Conservation (phyloP, 169 alveolate genomes). For the Cryptosporidium bovis region DNA sequence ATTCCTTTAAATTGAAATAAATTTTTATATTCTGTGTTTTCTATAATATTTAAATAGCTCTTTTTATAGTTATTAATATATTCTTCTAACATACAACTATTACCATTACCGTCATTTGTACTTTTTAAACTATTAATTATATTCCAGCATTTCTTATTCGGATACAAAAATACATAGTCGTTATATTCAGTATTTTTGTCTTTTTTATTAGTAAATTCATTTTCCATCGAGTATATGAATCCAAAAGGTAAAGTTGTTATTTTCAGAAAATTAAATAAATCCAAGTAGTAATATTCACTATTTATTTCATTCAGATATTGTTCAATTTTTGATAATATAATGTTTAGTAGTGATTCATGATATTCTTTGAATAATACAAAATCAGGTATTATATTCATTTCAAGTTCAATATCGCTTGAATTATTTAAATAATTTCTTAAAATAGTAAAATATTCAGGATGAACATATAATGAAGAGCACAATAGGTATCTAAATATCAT, state of each 20-base stretch:
- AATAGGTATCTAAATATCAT: slow-evolving; percentile 5
- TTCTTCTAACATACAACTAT: not conserved
- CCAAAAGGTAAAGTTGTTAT: slow-evolving; percentile 8
- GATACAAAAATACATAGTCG: not conserved
- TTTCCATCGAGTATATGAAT: slow-evolving; percentile 16
- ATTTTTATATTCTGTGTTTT: not conserved
- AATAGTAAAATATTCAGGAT: slow-evolving; percentile 12
- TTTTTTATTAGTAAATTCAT: not conserved
- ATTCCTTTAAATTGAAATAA: not conserved
- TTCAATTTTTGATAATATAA: not conserved
- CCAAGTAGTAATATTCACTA: not conserved
- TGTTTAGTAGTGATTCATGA: slow-evolving; percentile 6
- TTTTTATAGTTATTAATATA: not conserved
- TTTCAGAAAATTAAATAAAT: slow-evolving; percentile 1
- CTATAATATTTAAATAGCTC: not conserved
- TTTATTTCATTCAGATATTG: not conserved
- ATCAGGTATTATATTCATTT: slow-evolving; percentile 23
- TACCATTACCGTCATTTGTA: not conserved
- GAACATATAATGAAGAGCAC: slow-evolving; percentile 5
- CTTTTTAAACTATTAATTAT: slow-evolving; percentile 13
- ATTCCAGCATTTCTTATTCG: slow-evolving; percentile 5
- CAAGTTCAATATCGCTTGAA: not conserved
- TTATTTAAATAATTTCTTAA: not conserved
- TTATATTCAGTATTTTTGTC: not conserved
- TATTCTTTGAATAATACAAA: not conserved